These are phyloP conservation scores for Epichloe coenophiala DNA, from an alignment of 2,329 filamentous ascomycete species.

Conservation along the genomic window DNA sequence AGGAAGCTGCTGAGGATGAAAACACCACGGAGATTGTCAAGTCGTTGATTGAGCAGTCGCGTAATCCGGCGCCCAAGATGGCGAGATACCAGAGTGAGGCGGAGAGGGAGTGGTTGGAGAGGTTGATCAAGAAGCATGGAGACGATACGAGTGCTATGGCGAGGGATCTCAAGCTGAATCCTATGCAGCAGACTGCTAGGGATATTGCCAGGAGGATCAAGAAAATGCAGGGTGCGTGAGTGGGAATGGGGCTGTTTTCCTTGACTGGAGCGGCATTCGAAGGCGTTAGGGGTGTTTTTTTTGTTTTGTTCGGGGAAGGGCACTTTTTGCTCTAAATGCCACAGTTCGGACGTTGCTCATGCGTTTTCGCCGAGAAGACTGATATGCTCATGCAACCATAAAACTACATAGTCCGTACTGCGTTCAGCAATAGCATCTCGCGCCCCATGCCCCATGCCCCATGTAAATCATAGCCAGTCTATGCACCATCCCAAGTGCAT, in stretches of 20 bases:
- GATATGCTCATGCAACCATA: background rate
- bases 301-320: background rate
- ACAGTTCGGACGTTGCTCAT: too few species aligned
- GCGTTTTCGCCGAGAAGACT: background rate
- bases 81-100: constrained; percentile 59
- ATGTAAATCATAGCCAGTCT: background rate
- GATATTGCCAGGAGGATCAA: constrained; percentile 62
- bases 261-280: background rate
- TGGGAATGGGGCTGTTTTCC: background rate
- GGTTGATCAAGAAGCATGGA: constrained; percentile 60
- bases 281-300: constrained; percentile 4
- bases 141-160: constrained; percentile 68
- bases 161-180: constrained; percentile 69
- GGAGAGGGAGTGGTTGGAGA: constrained; percentile 66
- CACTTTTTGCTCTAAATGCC: too few species aligned
- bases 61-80: constrained; percentile 44
- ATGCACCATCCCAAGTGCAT: background rate
- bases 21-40: constrained; percentile 47
- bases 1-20: constrained; percentile 25
- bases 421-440: background rate
- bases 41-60: constrained; percentile 57
- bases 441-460: too few species aligned
- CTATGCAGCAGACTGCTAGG: constrained; percentile 78
- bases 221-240: constrained; percentile 16
- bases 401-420: background rate